Evolutionary conservation across 2,329 filamentous ascomycete genomes (phyloP), one percentile per base, ranked within the genome.

Genomic region (Colletotrichum neosansevieriae): DNA sequence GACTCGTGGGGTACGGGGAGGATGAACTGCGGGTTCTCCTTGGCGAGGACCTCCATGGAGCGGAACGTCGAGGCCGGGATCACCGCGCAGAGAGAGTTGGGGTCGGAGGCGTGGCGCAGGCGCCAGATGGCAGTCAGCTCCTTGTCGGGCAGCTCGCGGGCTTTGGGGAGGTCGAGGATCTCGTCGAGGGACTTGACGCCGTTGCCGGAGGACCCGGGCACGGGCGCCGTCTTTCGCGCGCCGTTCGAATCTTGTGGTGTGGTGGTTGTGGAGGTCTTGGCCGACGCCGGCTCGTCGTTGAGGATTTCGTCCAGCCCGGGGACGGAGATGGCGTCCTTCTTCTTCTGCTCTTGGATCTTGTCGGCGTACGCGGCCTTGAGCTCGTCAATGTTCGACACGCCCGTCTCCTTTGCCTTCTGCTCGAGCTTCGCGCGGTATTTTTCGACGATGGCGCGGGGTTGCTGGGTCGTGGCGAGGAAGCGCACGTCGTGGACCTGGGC

Each of bases 91-190:
- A 99, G 88, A 12, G 91, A 92, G 71, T 89, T 86, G 0, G 90
- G 83, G 72, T 92, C 89, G 15, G 85, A 80, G 45, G 94, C 91
- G 82, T 98, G 93, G 58, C 93, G 92, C 29, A 97, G 88, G 24
- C 95, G 92, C 96, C 96, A 99, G 74, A 98, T 86, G 36, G 91
- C 88, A 74, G 94, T 91, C 63, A 99, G 91, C 78, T 98, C 94
- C 78, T 93, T 91, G 17, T 87, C 82, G 0, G 94, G 92, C 3
- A 98, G 89, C 51, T 82, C 78, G 60, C 87, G 85, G 62, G 89
- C 89, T 79, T 98, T 98, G 68, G 89, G 84, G 57, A 98, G 84
- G 81, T 98, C 92, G 75, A 99, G 82, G 78, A 84, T 84, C 71
- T 83, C 79, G 74, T 81, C 82, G 70, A 85, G 83, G 3, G 84